Conservation (phyloP, 23 red algal species). For the Gracilaria gracilis region DNA sequence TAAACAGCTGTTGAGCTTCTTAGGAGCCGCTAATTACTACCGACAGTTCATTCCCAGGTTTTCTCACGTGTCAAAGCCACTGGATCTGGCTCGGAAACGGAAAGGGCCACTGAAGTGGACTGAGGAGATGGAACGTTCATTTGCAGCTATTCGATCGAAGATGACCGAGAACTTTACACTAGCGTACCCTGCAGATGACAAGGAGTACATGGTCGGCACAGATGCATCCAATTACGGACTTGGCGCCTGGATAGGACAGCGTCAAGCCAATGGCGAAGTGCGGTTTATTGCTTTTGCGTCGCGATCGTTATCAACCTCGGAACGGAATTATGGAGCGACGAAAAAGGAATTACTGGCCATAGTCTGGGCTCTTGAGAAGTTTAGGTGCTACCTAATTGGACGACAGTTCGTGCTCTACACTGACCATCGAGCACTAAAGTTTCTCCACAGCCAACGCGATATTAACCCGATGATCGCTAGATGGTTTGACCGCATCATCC, state of each 20-base stretch:
- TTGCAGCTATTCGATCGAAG: no score
- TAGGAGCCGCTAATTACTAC: no score
- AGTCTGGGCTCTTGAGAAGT: neutral
- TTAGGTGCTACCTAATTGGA: neutral
- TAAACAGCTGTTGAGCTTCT: no score
- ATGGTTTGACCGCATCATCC: neutral
- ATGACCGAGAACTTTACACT: no score
- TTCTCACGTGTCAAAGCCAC: no score
- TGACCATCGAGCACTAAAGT: slow-evolving; percentile 1
- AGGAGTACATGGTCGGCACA: no score
- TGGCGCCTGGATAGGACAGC: neutral
- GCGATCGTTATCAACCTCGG: neutral
- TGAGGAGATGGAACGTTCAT: no score
- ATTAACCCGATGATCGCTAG: slow-evolving; percentile 3
- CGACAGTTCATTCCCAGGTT: no score
- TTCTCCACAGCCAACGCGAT: neutral
- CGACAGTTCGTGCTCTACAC: neutral
- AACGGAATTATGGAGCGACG: slow-evolving; percentile 11
- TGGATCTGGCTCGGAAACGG: no score
- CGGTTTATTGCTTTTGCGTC: neutral
- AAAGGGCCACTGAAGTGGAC: no score
- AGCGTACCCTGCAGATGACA: no score
- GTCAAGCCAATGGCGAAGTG: neutral
- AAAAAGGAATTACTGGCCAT: slow-evolving; percentile 21
- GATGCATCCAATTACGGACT: no score